Conservation (phyloP, 169 alveolate genomes). For the Plasmodium yoelii region DNA sequence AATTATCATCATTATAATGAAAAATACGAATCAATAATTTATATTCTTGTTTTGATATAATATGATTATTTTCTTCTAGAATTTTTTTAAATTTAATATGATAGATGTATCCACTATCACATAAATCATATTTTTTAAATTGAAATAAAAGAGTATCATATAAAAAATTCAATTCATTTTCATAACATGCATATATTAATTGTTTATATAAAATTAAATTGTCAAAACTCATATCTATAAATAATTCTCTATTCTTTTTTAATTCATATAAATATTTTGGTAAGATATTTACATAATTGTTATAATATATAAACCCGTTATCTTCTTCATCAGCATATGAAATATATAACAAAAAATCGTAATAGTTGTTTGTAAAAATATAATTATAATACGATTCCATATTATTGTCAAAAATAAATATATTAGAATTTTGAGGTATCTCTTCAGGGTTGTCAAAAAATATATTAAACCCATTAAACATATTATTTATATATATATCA, state of each 20-base stretch:
- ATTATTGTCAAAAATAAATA: conserved; percentile 14
- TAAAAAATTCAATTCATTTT: conserved; percentile 64
- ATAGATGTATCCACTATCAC: conserved; percentile 72
- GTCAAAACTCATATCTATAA: conserved; percentile 19
- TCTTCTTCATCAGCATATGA: conserved; percentile 75
- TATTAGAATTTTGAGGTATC: not conserved
- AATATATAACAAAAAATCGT: conserved; percentile 59
- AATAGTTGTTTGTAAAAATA: conserved; percentile 56
- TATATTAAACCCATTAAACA: conserved; percentile 64
- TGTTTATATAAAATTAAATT: conserved; percentile 47
- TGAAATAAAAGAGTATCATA: conserved; percentile 28
- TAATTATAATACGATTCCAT: conserved; percentile 6
- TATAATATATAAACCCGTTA: conserved; percentile 43
- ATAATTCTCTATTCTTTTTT: conserved; percentile 60
- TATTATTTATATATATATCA: conserved; percentile 61
- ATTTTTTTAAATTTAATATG: conserved; percentile 33
- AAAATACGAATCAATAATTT: conserved; percentile 36
- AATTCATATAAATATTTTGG: conserved; percentile 61
- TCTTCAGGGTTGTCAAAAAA: conserved; percentile 19
- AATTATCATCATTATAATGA: conserved; percentile 65
- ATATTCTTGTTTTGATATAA: conserved; percentile 71
- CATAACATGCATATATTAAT: conserved; percentile 62
- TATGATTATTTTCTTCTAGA: conserved; percentile 44
- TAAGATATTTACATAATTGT: conserved; percentile 23
- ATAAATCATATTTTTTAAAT: conserved; percentile 37